Evolutionary conservation across 257 asterid genomes (phyloP), one percentile per base, ranked within the genome.

Genomic region (Solanum pinnatisectum): DNA sequence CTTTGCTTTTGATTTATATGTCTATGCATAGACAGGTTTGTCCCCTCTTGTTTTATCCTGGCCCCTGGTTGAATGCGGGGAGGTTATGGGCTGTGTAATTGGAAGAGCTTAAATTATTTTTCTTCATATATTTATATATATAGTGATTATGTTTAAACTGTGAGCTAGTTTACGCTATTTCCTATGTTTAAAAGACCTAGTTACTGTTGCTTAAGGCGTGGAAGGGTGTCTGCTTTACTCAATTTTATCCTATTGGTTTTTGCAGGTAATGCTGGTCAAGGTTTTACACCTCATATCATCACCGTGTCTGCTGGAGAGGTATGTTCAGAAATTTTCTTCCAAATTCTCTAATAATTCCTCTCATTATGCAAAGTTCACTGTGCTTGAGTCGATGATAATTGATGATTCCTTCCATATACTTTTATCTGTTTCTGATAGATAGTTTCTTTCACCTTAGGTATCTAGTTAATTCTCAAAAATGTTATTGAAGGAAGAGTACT

Each of bases 221-320:
- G 81, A 27, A 86, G 3, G 32, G 42, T 44, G 23, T 14, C 37
- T 3, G 25, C 13, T n/a, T 49, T 72, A 49, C 59, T 72, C 71
- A 49, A 70, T 49, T 86, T 14, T 67, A 27, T 76, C 42, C 77
- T 40, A 76, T 82, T 87, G 88, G 33, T 39, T 89, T 86, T 25
- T 90, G 91, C 93, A 93, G 96, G 96, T 20, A 91, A 81, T 67
- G 85, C 89, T 85, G 95, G 94, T 32, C 93, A 94, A 89, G 88
- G 91, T 79, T 92, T 94, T 89, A 89, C 90, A 22, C 94, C 94
- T 65, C 93, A 94, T 74, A 89, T 94, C 83, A 90, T 94, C 72
- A 84, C 85, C n/a, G 95, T 92, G 85, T 88, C 92, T 86, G 89
- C 94, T 60, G 96, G 96, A 88, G 96, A 94, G 70, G 96, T 94